Evolutionary conservation across 805 yeast genomes (phyloP), one percentile per base, ranked within the genome.

Genomic region (Clavispora asparagi): DNA sequence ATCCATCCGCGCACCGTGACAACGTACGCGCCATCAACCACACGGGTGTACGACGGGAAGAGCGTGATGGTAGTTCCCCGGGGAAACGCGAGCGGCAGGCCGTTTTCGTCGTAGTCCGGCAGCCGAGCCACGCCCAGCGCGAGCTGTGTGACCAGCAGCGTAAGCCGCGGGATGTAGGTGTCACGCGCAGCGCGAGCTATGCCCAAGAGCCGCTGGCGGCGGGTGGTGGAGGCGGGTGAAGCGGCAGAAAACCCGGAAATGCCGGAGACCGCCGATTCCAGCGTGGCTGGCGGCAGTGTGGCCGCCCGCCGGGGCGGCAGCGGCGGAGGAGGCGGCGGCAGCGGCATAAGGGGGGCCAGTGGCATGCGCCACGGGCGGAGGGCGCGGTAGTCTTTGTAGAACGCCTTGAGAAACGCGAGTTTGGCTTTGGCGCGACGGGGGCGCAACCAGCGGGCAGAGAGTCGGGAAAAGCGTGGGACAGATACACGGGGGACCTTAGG

Each of bases 1-100:
- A 85, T 67, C 77, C 86, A 79, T 7, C 97, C 96, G 39, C 87
- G 74, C 3, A 91, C 79, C 31, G 81, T 80, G 35, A 77, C 76
- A 51, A 70, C 79, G 43, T 69, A 71, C 82, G 71, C 60, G 4
- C 35, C 39, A 8, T 13, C 30, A 2, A n/a, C 41, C 85, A 53
- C 78, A 10, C 70, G 54, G 2, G 76, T 64, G 51, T 70, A 70
- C 1, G 70, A 60, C 2, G 76, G 75, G 39, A 62, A 65, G 7
- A 84, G 63, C 2, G 79, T 62, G n/a, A 88, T 73, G 14, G 76
- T 65, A 28, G 89, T 81, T 52, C 84, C 83, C 28, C 65, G 62
- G 0, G 87, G 85, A 25, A 78, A 64, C 19, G 58, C 39, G 9
- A 53, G 25, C n/a, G 57, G 56, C 45, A 33, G 38, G 14, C 58